A percentile compares a stretch with the other conserved stretches of the same genome.
Evolutionary conservation across 768 basidiomycete genomes (phyloP).

Genomic region (Artomyces pyxidatus): DNA sequence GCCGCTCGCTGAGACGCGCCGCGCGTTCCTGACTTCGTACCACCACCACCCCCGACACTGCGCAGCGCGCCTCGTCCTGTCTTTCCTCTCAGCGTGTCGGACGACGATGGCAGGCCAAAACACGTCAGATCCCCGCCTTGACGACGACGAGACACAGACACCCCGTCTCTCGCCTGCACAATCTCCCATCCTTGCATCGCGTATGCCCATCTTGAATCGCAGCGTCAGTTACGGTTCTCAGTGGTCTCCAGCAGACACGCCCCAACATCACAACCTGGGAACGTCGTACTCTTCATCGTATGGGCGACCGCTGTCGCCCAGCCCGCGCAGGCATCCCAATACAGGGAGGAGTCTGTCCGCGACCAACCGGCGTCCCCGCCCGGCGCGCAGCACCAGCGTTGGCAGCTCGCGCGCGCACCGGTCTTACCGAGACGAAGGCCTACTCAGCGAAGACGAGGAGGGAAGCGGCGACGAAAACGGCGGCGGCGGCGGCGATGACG

Average conservation of each 20-base stretch:
- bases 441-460: constrained; percentile 14
- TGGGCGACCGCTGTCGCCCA: constrained; percentile 36
- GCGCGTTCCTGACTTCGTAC: not conserved
- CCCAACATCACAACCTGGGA: constrained; percentile 59
- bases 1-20: not conserved
- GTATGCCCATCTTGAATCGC: too few relatives aligned
- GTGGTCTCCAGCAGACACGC: constrained; percentile 50
- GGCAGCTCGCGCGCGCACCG: constrained; percentile 49
- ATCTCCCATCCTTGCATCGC: constrained; percentile 24
- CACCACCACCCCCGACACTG: too few relatives aligned
- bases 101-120: constrained; percentile 4
- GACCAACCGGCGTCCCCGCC: constrained; percentile 29
- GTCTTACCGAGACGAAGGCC: constrained; percentile 20
- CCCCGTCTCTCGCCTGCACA: constrained; percentile 18
- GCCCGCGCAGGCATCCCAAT: constrained; percentile 33
- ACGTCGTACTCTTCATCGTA: constrained; percentile 53
- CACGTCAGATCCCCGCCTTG: not conserved
- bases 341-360: constrained; percentile 46
- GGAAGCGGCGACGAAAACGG: constrained; percentile 29
- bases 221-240: constrained; percentile 47
- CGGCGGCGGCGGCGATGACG: constrained; percentile 31
- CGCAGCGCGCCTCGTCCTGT: not conserved
- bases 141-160: not conserved
- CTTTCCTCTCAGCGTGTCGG: not conserved
- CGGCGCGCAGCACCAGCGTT: constrained; percentile 51